Evolutionary conservation across 139 green algal species (phyloP), one percentile per base, ranked within the genome.

Genomic region (Coccomyxa sp.): DNA sequence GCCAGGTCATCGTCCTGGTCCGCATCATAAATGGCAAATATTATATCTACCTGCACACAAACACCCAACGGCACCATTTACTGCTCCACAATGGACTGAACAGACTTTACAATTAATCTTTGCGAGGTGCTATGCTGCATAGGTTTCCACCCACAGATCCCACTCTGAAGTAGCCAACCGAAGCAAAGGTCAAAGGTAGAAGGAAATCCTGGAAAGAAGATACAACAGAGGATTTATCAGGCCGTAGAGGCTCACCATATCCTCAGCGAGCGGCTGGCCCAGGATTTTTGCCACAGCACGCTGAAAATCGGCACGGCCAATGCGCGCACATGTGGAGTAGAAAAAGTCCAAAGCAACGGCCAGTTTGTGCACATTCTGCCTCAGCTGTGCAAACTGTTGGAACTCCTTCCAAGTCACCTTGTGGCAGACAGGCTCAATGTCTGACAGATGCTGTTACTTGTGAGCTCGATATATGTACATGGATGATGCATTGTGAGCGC

Each of bases 321-420:
- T 30, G 15, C 25, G 13, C 57, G 27, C 79, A 14, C 14, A 51
- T 17, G 32, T 74, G n/a, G 71, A 51, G 28, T 81, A 67, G 68
- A 79, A 80, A 25, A 87, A 75, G 4, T 84, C 75, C 17, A 83
- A 45, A 28, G 84, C 84, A 9, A 87, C 84, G 23, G 77, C 58
- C 74, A 87, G 74, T 51, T 67, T 78, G 25, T 87, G 79, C 31
- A 82, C 57, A 16, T 82, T 45, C 25, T 67, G 79, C 38, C 80
- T 59, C 68, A 84, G 38, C 4, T 28, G 58, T 17, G 80, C 75
- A 79, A 87, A 87, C 25, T 28, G 59, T 32, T 79, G n/a, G 59
- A 86, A 86, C 15, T 80, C 68, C 28, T 83, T 68, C 60, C 60
- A 57, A 17, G 67, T 78, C 28, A 86, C 76, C 82, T 85, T 71